Conservation (phyloP, 1,139 yeast genomes). For the Suhomyces anneliseae region DNA sequence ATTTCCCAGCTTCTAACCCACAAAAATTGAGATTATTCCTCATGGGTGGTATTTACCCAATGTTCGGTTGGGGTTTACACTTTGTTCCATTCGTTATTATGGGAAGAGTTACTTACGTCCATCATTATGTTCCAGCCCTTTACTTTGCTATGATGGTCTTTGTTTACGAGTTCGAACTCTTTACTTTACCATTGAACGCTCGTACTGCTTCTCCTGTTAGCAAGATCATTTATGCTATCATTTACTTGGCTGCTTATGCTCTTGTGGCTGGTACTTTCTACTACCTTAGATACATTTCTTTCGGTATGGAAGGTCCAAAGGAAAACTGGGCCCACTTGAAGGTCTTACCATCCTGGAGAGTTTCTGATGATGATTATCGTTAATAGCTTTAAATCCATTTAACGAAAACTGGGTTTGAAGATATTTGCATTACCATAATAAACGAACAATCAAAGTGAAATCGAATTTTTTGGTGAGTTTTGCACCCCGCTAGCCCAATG, state of each 20-base stretch:
- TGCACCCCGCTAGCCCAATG: neutral
- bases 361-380: slow-evolving; percentile 38
- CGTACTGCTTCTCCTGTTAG: slow-evolving; percentile 22
- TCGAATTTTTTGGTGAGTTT: neutral
- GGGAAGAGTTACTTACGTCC: slow-evolving; percentile 98
- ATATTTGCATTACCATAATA: neutral
- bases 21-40: slow-evolving; percentile 36
- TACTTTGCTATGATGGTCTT: slow-evolving; percentile 89
- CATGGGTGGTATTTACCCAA: slow-evolving; percentile 88
- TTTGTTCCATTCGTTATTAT: slow-evolving; percentile 85
- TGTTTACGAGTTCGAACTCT: slow-evolving; percentile 70
- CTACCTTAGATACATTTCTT: slow-evolving; percentile 73
- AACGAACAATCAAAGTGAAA: neutral
- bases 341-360: slow-evolving; percentile 74
- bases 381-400: neutral
- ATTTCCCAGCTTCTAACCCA: slow-evolving; percentile 49
- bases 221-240: slow-evolving; percentile 28
- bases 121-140: slow-evolving; percentile 94
- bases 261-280: slow-evolving; percentile 67
- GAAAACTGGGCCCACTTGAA: slow-evolving; percentile 68
- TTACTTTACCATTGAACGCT: slow-evolving; percentile 46
- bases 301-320: slow-evolving; percentile 88
- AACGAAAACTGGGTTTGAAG: neutral
- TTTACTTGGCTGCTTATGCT: slow-evolving; percentile 50
- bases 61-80: slow-evolving; percentile 94